Conservation (phyloP, 345 rosid genomes). For the Geranium rotundifolium region DNA sequence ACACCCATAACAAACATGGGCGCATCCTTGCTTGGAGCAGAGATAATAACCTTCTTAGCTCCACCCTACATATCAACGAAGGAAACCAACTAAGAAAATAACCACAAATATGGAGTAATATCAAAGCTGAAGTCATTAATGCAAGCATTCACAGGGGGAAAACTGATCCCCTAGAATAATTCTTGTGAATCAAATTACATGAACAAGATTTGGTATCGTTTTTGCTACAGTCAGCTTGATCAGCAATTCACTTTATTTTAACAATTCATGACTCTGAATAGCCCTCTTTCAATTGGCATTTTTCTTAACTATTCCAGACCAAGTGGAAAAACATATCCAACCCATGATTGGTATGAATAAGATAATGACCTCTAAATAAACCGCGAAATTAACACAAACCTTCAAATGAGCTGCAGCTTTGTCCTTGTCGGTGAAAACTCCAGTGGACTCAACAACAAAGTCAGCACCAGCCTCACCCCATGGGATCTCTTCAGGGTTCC, state of each 20-base stretch:
- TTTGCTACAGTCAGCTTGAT: too few species aligned
- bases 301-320: neutral
- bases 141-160: too few species aligned
- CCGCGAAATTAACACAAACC: constrained; percentile 19
- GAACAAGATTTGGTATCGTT: too few species aligned
- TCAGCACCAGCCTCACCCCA: too few species aligned
- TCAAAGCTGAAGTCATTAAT: neutral
- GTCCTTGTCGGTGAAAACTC: constrained; percentile 62
- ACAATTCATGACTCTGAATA: too few species aligned
- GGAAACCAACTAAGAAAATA: neutral
- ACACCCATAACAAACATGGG: constrained; percentile 36
- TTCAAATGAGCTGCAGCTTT: constrained; percentile 66
- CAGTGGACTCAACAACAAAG: constrained; percentile 51
- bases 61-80: constrained; percentile 17
- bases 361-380: neutral
- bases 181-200: too few species aligned
- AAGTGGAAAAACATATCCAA: too few species aligned
- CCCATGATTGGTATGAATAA: too few species aligned
- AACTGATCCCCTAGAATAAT: too few species aligned
- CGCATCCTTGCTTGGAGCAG: constrained; percentile 34
- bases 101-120: neutral
- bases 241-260: too few species aligned
- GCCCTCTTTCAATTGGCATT: neutral
- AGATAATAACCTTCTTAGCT: constrained; percentile 31
- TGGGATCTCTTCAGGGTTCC: constrained; percentile 66